Conservation (phyloP, 768 basidiomycete genomes). For the Suillus brevipes region DNA sequence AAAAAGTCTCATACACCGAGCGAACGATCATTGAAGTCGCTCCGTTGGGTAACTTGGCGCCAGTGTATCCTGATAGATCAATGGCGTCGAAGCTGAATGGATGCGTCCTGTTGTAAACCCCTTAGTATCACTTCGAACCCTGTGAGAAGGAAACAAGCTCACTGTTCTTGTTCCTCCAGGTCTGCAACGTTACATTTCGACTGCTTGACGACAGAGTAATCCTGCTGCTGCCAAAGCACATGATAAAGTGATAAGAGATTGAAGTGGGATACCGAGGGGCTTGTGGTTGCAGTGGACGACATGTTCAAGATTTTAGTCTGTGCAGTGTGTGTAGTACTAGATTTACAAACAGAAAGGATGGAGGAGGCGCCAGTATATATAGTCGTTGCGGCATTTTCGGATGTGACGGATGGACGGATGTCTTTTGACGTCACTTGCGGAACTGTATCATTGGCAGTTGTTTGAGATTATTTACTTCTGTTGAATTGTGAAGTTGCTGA, state of each 20-base stretch:
- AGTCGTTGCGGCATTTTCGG: conserved; percentile 1
- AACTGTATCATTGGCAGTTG: not conserved
- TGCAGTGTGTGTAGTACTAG: not conserved
- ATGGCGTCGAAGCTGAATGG: not conserved
- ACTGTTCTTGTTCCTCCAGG: not conserved
- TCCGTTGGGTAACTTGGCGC: not conserved
- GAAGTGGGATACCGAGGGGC: not conserved
- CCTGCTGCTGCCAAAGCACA: not conserved
- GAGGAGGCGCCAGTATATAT: not conserved
- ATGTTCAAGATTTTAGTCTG: not conserved
- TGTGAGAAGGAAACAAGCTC: not conserved
- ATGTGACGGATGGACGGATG: not conserved
- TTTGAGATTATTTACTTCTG: not conserved
- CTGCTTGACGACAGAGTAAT: not conserved
- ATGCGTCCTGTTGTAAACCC: not conserved
- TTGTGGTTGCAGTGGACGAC: not conserved
- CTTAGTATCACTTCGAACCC: not conserved
- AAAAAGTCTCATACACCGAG: not conserved
- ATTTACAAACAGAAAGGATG: not conserved
- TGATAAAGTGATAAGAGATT: not conserved
- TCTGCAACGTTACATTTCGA: not conserved
- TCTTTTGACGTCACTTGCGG: not conserved
- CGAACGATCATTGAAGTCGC: not conserved
- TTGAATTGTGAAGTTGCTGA: conserved; percentile 2
- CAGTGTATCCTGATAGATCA: not conserved